Evolutionary conservation across 1,284 basidiomycete genomes (phyloP).

Genomic region (Cutaneotrichosporon sp.): DNA sequence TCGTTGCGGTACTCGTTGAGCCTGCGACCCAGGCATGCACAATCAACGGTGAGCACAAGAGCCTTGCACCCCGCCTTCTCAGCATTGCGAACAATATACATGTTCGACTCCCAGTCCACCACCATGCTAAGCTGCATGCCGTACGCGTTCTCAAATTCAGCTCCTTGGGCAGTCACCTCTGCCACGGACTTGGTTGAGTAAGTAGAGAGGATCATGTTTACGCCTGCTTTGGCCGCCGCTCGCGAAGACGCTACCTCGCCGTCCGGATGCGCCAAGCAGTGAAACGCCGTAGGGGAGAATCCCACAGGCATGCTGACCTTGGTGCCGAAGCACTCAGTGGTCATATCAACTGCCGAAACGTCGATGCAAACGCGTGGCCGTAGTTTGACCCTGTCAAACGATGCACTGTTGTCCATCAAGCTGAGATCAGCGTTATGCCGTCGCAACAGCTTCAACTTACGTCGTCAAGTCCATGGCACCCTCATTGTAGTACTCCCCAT

Average conservation of each 20-base stretch:
- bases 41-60: conserved; percentile 29
- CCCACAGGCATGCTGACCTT: conserved; percentile 26
- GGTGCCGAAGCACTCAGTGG: conserved; percentile 20
- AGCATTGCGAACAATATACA: conserved; percentile 22
- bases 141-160: conserved; percentile 22
- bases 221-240: conserved; percentile 25
- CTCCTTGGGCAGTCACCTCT: conserved; percentile 24
- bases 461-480: conserved; percentile 31
- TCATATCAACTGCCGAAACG: conserved; percentile 25
- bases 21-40: conserved; percentile 24
- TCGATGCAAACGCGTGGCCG: conserved; percentile 32
- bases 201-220: conserved; percentile 30
- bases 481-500: conserved; percentile 23
- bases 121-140: conserved; percentile 30
- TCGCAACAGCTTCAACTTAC: background rate
- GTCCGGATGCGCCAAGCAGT: conserved; percentile 31
- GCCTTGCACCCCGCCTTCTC: conserved; percentile 26
- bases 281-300: conserved; percentile 34
- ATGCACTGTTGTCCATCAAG: conserved; percentile 22
- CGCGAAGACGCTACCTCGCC: conserved; percentile 29
- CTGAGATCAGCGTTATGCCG: conserved; percentile 7
- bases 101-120: conserved; percentile 20
- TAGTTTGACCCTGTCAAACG: conserved; percentile 30
- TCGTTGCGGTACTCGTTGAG: conserved; percentile 24
- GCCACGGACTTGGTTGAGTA: conserved; percentile 27